Evolutionary conservation across 495 filamentous ascomycete species (phyloP).

Genomic region (Bombardia bombarda): DNA sequence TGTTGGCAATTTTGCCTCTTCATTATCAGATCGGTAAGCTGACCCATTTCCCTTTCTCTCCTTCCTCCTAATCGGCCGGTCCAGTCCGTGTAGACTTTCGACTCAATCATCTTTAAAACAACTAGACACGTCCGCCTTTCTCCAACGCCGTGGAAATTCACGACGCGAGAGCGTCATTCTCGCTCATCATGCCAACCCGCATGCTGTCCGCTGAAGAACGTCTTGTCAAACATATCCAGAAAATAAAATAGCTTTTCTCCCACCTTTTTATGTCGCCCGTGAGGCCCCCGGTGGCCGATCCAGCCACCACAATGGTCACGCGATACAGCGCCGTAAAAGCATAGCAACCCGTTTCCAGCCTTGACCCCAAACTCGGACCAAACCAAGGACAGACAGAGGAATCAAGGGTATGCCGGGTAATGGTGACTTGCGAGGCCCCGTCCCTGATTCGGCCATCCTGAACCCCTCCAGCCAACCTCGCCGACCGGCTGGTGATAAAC

Average conservation of each 20-base stretch:
- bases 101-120: too few relatives aligned
- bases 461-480: not conserved
- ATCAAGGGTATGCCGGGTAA: slow-evolving; percentile 6
- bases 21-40: too few relatives aligned
- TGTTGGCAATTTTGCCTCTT: too few relatives aligned
- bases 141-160: too few relatives aligned
- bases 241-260: slow-evolving; percentile 1
- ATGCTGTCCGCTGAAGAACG: too few relatives aligned
- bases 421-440: slow-evolving; percentile 1
- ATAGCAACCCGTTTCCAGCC: slow-evolving; percentile 1
- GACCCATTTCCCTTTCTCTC: too few relatives aligned
- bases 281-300: not conserved
- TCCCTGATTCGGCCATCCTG: slow-evolving; percentile 1
- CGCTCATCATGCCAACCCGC: too few relatives aligned
- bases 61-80: too few relatives aligned
- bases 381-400: not conserved
- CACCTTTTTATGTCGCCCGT: slow-evolving; percentile 7
- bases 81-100: too few relatives aligned
- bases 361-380: not conserved
- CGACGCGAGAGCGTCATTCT: too few relatives aligned
- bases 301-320: not conserved
- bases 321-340: not conserved
- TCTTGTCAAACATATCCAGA: slow-evolving; percentile 3
- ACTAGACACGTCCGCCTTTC: too few relatives aligned
- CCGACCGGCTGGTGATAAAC: not conserved